Percentiles rank a stretch among this genome's conserved stretches.
These are phyloP conservation scores for Spencermartinsiella europaea DNA, from an alignment of 805 yeast genomes.

Conservation along the genomic window DNA sequence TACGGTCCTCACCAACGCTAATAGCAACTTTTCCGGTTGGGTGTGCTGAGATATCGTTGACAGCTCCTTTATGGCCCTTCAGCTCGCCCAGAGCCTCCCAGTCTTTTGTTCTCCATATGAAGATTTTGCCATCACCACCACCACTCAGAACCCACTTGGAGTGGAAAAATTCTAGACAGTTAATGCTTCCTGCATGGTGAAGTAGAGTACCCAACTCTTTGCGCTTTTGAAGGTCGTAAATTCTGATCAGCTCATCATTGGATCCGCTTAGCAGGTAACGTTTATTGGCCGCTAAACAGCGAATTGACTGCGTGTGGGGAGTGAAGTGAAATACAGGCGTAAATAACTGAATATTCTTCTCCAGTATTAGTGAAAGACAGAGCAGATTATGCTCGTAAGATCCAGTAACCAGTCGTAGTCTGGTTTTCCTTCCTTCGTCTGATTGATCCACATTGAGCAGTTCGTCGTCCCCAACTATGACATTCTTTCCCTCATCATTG, in stretches of 20 bases:
- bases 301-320: slow-evolving; percentile 86
- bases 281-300: slow-evolving; percentile 74
- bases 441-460: too few species aligned
- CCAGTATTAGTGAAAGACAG: slow-evolving; percentile 71
- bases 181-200: slow-evolving; percentile 85
- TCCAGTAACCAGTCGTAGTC: slow-evolving; percentile 78
- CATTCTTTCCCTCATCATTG: neutral
- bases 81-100: slow-evolving; percentile 90
- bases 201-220: slow-evolving; percentile 88
- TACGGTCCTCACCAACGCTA: slow-evolving; percentile 79
- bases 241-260: slow-evolving; percentile 91
- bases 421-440: too few species aligned
- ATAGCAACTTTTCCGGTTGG: slow-evolving; percentile 87
- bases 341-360: slow-evolving; percentile 45
- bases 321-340: slow-evolving; percentile 94
- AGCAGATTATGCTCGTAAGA: slow-evolving; percentile 91
- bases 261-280: slow-evolving; percentile 90
- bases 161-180: slow-evolving; percentile 57
- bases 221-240: slow-evolving; percentile 89
- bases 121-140: slow-evolving; percentile 82
- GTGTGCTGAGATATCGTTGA: slow-evolving; percentile 83
- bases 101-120: slow-evolving; percentile 93
- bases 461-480: neutral
- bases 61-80: slow-evolving; percentile 82
- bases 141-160: slow-evolving; percentile 84